Conservation (phyloP, 2,329 filamentous ascomycete genomes). For the Triangularia verruculosa region DNA sequence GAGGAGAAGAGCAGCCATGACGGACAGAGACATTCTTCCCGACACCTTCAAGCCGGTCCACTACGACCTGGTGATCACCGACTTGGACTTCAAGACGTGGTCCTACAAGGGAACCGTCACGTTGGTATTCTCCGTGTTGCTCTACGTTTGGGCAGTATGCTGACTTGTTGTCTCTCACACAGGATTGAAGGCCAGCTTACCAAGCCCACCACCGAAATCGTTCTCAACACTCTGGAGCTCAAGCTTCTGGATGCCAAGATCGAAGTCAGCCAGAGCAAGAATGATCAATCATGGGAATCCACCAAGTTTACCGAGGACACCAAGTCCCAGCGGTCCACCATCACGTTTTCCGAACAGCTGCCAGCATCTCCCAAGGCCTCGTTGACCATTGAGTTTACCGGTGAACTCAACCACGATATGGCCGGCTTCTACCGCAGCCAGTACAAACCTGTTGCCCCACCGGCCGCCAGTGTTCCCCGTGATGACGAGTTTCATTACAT, state of each 20-base stretch:
- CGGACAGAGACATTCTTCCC: constrained; percentile 61
- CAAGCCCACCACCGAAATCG: constrained; percentile 70
- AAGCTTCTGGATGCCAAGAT: constrained; percentile 67
- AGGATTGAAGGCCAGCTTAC: constrained; percentile 74
- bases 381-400: constrained; percentile 63
- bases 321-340: constrained; percentile 76
- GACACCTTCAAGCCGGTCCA: constrained; percentile 73
- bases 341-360: constrained; percentile 70
- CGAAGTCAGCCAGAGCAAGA: constrained; percentile 54
- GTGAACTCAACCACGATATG: constrained; percentile 88
- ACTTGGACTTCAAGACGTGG: constrained; percentile 72
- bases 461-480: constrained; percentile 73
- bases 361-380: constrained; percentile 63
- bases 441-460: constrained; percentile 76
- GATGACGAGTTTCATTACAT: constrained; percentile 68
- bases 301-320: constrained; percentile 75
- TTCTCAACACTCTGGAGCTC: constrained; percentile 82
- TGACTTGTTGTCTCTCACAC: constrained; percentile 1
- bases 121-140: constrained; percentile 37
- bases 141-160: background rate
- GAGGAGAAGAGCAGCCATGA: constrained; percentile 39
- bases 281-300: constrained; percentile 55
- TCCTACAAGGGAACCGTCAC: constrained; percentile 78
- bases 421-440: constrained; percentile 85
- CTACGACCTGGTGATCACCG: constrained; percentile 78